Evolutionary conservation across 257 asterid genomes (phyloP).

Genomic region (Plantago major): DNA sequence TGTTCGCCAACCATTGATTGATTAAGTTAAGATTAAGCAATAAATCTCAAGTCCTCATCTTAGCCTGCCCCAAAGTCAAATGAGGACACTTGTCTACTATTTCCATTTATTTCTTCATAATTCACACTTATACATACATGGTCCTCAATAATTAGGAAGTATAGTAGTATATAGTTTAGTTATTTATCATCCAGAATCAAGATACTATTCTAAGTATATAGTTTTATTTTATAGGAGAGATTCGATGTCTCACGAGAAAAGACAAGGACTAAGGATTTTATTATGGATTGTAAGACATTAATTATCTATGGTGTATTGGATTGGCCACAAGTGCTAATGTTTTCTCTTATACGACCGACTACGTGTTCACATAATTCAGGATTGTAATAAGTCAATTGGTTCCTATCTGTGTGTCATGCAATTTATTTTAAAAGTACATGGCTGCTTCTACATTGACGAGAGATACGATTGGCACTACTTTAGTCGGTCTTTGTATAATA

Average conservation of each 20-base stretch:
- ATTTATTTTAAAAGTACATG: neutral
- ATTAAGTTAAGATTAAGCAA: conserved; percentile 23
- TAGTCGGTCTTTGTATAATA: too few species aligned
- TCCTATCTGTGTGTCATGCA: conserved; percentile 4
- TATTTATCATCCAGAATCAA: conserved; percentile 15
- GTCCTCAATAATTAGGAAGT: conserved; percentile 15
- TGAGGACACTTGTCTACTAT: conserved; percentile 46
- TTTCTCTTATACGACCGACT: neutral
- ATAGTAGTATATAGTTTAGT: conserved; percentile 2
- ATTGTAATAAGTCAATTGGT: neutral
- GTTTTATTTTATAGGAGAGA: conserved; percentile 30
- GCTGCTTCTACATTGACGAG: too few species aligned
- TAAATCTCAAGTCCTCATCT: conserved; percentile 31
- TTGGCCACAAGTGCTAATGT: neutral
- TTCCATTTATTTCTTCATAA: conserved; percentile 12
- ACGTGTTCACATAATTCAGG: conserved; percentile 19
- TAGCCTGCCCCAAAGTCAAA: conserved; percentile 40
- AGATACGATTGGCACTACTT: too few species aligned
- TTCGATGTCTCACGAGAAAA: conserved; percentile 42
- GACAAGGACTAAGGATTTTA: conserved; percentile 36
- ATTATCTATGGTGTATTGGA: neutral
- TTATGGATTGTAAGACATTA: neutral
- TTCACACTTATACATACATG: conserved; percentile 24
- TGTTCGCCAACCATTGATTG: conserved; percentile 55
- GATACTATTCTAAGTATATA: conserved; percentile 22